Conservation (phyloP, 2,329 filamentous ascomycete genomes). For the Fusarium brevicatenulatum region DNA sequence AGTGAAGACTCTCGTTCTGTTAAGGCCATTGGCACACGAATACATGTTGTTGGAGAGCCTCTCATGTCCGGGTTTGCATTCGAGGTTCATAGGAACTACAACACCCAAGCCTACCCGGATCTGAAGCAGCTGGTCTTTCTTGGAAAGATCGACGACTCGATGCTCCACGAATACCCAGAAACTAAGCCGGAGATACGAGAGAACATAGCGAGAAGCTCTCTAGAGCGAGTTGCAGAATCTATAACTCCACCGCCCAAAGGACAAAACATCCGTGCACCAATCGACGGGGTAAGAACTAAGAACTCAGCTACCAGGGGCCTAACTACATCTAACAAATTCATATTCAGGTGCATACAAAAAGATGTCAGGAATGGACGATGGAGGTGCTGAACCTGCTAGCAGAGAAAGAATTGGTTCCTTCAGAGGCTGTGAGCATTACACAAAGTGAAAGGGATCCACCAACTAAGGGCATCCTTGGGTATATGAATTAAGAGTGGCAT, state of each 20-base stretch:
- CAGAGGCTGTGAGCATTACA: neutral
- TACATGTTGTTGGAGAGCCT: neutral
- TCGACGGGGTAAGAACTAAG: neutral
- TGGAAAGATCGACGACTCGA: rapidly evolving
- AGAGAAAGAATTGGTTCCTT: rapidly evolving
- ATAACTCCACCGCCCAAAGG: rapidly evolving
- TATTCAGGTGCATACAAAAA: neutral
- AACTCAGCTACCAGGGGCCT: rapidly evolving
- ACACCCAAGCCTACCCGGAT: rapidly evolving
- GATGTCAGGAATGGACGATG: neutral
- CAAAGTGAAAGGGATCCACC: neutral
- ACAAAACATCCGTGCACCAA: neutral
- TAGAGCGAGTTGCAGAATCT: rapidly evolving
- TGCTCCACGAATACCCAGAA: rapidly evolving
- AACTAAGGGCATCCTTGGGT: neutral
- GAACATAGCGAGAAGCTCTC: rapidly evolving
- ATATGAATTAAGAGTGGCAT: neutral
- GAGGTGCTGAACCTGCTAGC: rapidly evolving
- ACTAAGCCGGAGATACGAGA: rapidly evolving
- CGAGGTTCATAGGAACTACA: neutral
- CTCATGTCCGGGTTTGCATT: neutral
- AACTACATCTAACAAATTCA: too few relatives aligned
- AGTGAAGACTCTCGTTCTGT: neutral
- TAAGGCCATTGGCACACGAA: neutral
- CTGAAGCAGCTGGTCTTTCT: neutral